phyloP scores from a whole-genome alignment of 371 early-diverging fungal genomes.

The Paramicrosporidium saccamoebae region DNA sequence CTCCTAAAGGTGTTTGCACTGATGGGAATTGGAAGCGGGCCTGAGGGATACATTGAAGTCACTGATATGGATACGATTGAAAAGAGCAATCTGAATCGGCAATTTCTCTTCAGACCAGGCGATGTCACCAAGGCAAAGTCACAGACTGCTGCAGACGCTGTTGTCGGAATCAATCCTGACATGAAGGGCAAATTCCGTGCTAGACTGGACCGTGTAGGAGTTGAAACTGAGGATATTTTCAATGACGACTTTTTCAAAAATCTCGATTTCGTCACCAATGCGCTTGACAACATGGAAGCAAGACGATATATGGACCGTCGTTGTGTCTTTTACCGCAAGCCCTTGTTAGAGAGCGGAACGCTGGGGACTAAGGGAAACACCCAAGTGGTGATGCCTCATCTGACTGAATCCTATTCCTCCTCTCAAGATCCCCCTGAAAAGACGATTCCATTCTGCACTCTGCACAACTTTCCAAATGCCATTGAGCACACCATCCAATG shows the following conservation, averaged over 20 bases:
- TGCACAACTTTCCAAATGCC: slow-evolving; percentile 96
- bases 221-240: slow-evolving; percentile 83
- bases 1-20: slow-evolving; percentile 99
- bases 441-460: slow-evolving; percentile 95
- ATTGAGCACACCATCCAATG: slow-evolving; percentile 99
- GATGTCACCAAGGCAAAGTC: slow-evolving; percentile 91
- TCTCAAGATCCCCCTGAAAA: slow-evolving; percentile 97
- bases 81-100: slow-evolving; percentile 86
- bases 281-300: slow-evolving; percentile 97
- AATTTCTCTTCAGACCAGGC: slow-evolving; percentile 74
- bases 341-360: slow-evolving; percentile 94
- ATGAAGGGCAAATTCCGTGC: slow-evolving; percentile 35
- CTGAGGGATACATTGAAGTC: slow-evolving; percentile 44
- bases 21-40: slow-evolving; percentile 84
- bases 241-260: slow-evolving; percentile 70
- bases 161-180: slow-evolving; percentile 66
- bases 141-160: slow-evolving; percentile 69
- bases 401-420: slow-evolving; percentile 95
- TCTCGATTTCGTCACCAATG: slow-evolving; percentile 84
- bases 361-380: slow-evolving; percentile 99
- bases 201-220: slow-evolving; percentile 81
- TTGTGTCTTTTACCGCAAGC: slow-evolving; percentile 79
- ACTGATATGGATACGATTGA: slow-evolving; percentile 99
- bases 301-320: slow-evolving; percentile 92
- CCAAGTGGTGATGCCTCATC: slow-evolving; percentile 72